Percentiles rank a stretch among this genome's conserved stretches.
phyloP scores from a whole-genome alignment of 768 basidiomycete species.

The Suillus alpinus region DNA sequence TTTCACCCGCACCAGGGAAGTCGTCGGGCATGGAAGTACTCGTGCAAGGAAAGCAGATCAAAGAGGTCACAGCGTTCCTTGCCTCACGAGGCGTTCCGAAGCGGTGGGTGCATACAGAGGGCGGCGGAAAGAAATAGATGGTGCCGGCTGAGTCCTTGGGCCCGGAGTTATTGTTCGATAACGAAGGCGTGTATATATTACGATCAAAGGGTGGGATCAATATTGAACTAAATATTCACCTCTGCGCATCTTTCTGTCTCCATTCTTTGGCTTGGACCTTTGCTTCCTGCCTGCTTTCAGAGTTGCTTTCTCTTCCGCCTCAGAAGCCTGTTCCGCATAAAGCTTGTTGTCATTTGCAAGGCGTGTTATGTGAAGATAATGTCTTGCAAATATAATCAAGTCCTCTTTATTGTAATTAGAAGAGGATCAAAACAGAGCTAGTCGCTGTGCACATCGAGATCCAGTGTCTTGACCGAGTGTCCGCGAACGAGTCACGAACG shows the following conservation, averaged over 20 bases:
- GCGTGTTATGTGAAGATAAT: neutral
- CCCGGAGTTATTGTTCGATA: constrained; percentile 1
- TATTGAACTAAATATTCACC: neutral
- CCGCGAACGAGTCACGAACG: constrained; percentile 23
- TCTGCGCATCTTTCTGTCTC: neutral
- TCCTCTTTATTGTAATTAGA: neutral
- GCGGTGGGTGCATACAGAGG: constrained; percentile 68
- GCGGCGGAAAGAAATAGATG: constrained; percentile 42
- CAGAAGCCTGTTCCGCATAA: neutral
- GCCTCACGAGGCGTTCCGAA: constrained; percentile 72
- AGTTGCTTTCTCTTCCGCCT: neutral
- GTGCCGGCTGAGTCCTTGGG: neutral
- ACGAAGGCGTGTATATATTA: constrained; percentile 1
- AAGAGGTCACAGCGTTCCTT: constrained; percentile 64
- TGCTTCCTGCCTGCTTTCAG: neutral
- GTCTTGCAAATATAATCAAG: neutral
- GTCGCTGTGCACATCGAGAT: too few relatives aligned
- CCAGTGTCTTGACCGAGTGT: too few relatives aligned
- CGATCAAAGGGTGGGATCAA: neutral
- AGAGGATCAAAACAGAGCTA: neutral
- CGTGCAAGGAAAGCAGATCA: constrained; percentile 82
- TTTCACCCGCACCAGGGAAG: constrained; percentile 60
- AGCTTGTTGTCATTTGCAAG: neutral
- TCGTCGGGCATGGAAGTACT: constrained; percentile 63
- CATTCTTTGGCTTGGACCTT: neutral